Conservation (phyloP, 306 rosid species). For the Oemleria cerasiformis region DNA sequence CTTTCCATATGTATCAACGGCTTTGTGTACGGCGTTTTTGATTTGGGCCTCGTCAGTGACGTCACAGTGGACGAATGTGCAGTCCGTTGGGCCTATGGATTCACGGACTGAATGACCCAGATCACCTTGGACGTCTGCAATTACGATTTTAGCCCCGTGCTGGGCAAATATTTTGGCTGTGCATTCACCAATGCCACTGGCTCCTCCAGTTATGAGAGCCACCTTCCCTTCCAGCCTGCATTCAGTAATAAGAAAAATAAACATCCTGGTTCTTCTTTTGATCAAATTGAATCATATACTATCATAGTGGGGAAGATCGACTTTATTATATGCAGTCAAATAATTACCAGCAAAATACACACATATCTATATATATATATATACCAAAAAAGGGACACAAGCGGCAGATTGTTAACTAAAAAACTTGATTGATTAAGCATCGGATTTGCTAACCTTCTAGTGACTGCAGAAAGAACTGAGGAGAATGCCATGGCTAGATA, state of each 20-base stretch:
- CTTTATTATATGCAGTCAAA: too few species aligned
- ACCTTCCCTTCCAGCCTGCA: constrained; percentile 77
- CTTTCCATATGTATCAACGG: constrained; percentile 43
- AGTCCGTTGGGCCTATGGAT: constrained; percentile 39
- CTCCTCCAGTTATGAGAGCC: constrained; percentile 82
- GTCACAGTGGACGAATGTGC: constrained; percentile 56
- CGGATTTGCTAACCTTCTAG: constrained; percentile 37
- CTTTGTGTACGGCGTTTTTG: constrained; percentile 39
- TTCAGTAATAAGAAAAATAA: neutral
- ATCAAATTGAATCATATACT: too few species aligned
- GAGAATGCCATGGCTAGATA: constrained; percentile 34
- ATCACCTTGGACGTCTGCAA: constrained; percentile 78
- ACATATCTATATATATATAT: neutral
- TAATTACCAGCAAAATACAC: neutral
- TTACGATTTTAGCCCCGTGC: constrained; percentile 63
- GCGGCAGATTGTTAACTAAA: neutral
- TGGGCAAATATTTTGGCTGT: constrained; percentile 52
- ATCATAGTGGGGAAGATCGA: too few species aligned
- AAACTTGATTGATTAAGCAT: neutral
- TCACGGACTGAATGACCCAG: constrained; percentile 37
- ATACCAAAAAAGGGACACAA: too few species aligned
- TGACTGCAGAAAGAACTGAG: constrained; percentile 22
- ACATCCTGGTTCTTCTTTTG: too few species aligned
- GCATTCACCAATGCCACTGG: constrained; percentile 74
- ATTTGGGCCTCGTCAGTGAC: constrained; percentile 68